phyloP scores from a whole-genome alignment of 129 eudicot genomes.

The Lactuca saligna region DNA sequence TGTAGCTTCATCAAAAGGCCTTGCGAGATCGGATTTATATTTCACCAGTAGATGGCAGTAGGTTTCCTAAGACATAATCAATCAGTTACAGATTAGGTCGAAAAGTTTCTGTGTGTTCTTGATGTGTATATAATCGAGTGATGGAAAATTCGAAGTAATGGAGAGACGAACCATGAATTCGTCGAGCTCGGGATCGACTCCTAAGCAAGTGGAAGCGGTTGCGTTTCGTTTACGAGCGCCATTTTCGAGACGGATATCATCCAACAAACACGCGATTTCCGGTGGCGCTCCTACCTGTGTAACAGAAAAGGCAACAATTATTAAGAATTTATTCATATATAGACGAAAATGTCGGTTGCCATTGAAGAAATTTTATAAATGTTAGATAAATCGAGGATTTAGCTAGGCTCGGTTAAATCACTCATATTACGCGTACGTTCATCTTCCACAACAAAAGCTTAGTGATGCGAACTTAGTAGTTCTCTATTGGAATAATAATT shows the following conservation, averaged over 20 bases:
- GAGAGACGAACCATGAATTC: conserved; percentile 69
- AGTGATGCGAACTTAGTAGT: background rate
- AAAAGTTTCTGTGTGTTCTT: conserved; percentile 3
- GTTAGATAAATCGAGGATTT: background rate
- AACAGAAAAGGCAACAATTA: background rate
- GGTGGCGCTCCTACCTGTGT: conserved; percentile 91
- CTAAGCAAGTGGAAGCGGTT: conserved; percentile 43
- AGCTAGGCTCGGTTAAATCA: background rate
- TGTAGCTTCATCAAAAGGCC: conserved; percentile 90
- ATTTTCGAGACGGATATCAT: conserved; percentile 66
- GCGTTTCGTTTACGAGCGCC: conserved; percentile 43
- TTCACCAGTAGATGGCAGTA: conserved; percentile 65
- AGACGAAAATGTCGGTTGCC: background rate
- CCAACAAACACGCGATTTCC: conserved; percentile 63
- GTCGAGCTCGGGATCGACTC: conserved; percentile 91
- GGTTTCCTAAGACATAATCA: conserved; percentile 52
- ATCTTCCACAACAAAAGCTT: background rate
- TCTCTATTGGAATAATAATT: background rate
- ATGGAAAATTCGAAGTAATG: background rate
- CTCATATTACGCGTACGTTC: conserved; percentile 14
- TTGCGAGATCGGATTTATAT: conserved; percentile 78
- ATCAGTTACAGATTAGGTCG: background rate
- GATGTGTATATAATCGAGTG: background rate
- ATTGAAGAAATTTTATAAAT: background rate
- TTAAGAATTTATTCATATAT: background rate